Evolutionary conservation across 257 asterid genomes (phyloP).

Genomic region (Parsonsia alboflavescens): DNA sequence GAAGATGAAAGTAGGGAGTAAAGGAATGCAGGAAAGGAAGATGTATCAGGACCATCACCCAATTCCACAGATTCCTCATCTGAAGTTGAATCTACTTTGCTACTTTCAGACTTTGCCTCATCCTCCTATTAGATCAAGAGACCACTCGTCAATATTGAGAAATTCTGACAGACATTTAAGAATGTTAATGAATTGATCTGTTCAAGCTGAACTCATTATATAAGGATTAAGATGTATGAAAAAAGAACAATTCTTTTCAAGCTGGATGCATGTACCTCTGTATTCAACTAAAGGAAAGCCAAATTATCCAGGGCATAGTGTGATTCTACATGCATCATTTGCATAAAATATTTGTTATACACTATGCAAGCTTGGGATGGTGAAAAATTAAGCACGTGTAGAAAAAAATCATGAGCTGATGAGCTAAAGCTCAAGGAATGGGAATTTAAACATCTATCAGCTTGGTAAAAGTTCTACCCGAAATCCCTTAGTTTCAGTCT

Average conservation of each 20-base stretch:
- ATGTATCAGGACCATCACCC: conserved; percentile 84
- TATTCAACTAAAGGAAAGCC: neutral
- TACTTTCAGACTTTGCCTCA: conserved; percentile 36
- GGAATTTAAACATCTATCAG: neutral
- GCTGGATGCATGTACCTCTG: neutral
- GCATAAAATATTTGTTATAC: neutral
- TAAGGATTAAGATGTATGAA: neutral
- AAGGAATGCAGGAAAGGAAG: conserved; percentile 83
- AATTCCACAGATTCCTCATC: conserved; percentile 48
- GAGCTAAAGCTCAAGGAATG: neutral
- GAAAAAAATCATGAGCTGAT: neutral
- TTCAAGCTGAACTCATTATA: neutral
- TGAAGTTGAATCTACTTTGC: conserved; percentile 35
- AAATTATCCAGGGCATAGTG: neutral
- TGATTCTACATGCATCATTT: neutral
- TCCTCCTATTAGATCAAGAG: conserved; percentile 42
- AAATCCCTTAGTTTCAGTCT: neutral
- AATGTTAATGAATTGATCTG: neutral
- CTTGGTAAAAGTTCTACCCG: neutral
- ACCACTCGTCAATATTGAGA: neutral
- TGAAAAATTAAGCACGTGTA: neutral
- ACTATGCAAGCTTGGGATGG: neutral
- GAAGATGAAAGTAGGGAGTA: conserved; percentile 73
- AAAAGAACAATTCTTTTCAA: neutral
- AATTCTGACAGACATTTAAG: neutral